Base-by-base conservation (phyloP, 2,329 filamentous ascomycete genomes). In the Claviceps paspali region DNA sequence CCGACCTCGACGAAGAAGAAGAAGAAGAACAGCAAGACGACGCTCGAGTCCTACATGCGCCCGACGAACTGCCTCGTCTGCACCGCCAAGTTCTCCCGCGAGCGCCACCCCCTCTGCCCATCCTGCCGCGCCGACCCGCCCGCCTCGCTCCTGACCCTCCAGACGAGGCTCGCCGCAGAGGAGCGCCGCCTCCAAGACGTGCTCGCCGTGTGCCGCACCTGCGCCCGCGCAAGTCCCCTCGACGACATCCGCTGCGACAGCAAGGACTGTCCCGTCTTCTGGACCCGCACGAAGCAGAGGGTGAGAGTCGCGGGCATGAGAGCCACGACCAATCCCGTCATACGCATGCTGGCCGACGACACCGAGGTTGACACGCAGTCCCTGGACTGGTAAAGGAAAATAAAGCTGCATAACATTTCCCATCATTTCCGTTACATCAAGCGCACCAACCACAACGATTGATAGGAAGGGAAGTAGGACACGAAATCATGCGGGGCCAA, bases 41-140 rank as follows among this genome's bases (percentile, higher is more conserved):
- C 86, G 0, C 69, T 98, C n/a, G 91, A 96, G 52, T 81, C 75
- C n/a, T 98, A 95, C 59, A 80, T 96, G 77, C 79, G 74, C 44
- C 77, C 77, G 0, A 80, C 79, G 0, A 73, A 77, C 2, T 98
- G 91, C 53, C 59, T 88, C 5, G 70, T 88, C 12, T 98, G 91
- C 56, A 49, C 35, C 47, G 39, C 41, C 21, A 55, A 49, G 29
- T 55, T 52, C 26, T 35, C 42, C 1, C 41, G 46, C 28, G 50
- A 56, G 33, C 51, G 48, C 17, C 50, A 51, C 1, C 55, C 59
- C 0, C 59, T 86, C 5, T 87, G 82, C 54, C 49, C 50, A 1
- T 45, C 54, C 9, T 88, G 83, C 53, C 56, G 64, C 8, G 47
- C 54, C 11, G 56, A 70, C 44, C 57, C 64, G n/a, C 67, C 76